phyloP scores from a whole-genome alignment of 164 flowering plant genomes.

The Warburgia ugandensis region DNA sequence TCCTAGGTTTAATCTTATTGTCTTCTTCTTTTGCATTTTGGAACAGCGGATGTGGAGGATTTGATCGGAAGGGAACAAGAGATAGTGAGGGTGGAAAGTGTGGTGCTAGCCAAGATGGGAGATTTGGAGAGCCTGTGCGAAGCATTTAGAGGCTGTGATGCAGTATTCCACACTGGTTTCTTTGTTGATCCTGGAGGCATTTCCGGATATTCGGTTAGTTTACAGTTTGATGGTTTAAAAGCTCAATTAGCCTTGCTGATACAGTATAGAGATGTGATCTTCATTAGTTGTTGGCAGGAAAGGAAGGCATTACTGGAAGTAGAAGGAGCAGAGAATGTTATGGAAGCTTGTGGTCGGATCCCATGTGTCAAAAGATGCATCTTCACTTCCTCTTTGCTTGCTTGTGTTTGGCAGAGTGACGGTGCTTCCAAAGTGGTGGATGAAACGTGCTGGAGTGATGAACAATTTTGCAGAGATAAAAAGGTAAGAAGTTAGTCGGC shows the following conservation, averaged over 20 bases:
- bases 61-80: conserved; percentile 21
- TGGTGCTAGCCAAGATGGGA: conserved; percentile 27
- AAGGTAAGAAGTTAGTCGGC: too few relatives aligned
- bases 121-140: conserved; percentile 24
- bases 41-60: conserved; percentile 30
- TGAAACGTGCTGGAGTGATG: conserved; percentile 32
- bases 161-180: conserved; percentile 36
- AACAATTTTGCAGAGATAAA: conserved; percentile 32
- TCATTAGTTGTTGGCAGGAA: conserved; percentile 18
- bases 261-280: too few relatives aligned
- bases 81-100: conserved; percentile 25
- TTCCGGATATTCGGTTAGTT: conserved; percentile 48
- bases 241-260: too few relatives aligned
- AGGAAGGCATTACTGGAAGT: conserved; percentile 33
- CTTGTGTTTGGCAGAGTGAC: conserved; percentile 23
- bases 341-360: conserved; percentile 35
- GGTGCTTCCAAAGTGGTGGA: conserved; percentile 9
- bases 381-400: conserved; percentile 38
- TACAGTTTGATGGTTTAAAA: too few relatives aligned
- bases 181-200: conserved; percentile 37
- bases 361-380: conserved; percentile 32
- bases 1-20: too few relatives aligned
- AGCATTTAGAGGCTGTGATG: conserved; percentile 37
- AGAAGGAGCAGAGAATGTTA: conserved; percentile 30
- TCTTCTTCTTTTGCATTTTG: too few relatives aligned